Base-by-base conservation (phyloP, 148 eudicot species). In the Cornus controversa region DNA sequence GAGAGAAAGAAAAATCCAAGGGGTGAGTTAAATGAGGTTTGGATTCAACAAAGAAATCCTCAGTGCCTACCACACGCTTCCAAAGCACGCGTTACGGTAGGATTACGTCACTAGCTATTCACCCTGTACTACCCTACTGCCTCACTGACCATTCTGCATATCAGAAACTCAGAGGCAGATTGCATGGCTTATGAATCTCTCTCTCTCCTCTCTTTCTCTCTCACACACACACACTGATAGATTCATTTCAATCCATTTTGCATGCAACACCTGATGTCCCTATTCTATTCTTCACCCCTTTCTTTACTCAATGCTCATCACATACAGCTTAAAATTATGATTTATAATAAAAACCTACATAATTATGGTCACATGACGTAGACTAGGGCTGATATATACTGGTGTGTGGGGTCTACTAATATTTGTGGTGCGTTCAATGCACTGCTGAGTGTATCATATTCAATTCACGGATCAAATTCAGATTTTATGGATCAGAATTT, bases 181-280 rank as follows among this genome's bases (percentile, higher is more conserved):
- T 37, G 72, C 72, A 69, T 68, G 71, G 71, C 20, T 68, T 68
- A 36, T 68, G 71, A 68, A 16, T 27, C 69, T 27, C 69, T 66
- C 69, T 66, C 69, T 28, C 68, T 65, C 16, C n/a, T n/a, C n/a
- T n/a, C n/a, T n/a, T n/a, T 16, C 34, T 66, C 34, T 28, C 18
- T 28, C 29, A n/a, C 25, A 4, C 9, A n/a, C 26, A 10, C 45
- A 9, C 45, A 40, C 9, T 13, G 37, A 66, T 29, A 68, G 71
- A 31, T 34, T 68, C 71, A 36, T 68, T 20, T 31, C 10, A 68
- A 4, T 23, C 71, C 23, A 31, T 6, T 23, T 18, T 16, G 71
- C 71, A 68, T 68, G 25, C 25, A 68, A 6, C 47, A 68, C 69
- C 69, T 68, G 45, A 67, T 42, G 24, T 68, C 71, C 13, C 25